Base-by-base conservation (phyloP, 257 asterid species). In the Paraleonurus japonicus region DNA sequence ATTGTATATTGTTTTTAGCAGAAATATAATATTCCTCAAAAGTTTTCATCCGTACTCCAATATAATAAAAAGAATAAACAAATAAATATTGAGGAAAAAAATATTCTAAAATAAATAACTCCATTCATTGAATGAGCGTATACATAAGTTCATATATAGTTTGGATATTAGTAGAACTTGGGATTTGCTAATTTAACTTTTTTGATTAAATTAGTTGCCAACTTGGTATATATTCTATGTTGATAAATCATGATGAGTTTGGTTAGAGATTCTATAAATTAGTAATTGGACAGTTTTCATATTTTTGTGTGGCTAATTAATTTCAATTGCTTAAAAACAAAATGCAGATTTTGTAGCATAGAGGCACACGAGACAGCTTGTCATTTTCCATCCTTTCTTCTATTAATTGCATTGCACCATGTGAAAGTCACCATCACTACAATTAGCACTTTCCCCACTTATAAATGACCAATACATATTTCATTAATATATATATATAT, bases 341-440 rank as follows among this genome's bases (percentile, higher is more conserved):
- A 75, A 61, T 61, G 11, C 26, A 78, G 82, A 74, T 74, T 70
- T 61, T 70, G 67, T 50, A 19, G 63, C 70, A 63, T 26, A 50
- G 4, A 50, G 22, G 69, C 43, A 72, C 69, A 59, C 47, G 37
- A 62, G 65, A 73, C 75, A 59, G 62, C 61, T 70, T 70, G 80
- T 81, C 82, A 77, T 55, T 81, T 74, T 71, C 70, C 69, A 61
- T 58, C 65, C 72, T 54, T 69, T 0, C 57, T 66, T 66, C 57
- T 27, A 43, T 23, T 54, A 59, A 26, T 62, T 69, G 62, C 57
- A 33, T 79, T 77, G 63, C 67, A 67, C 75, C 88, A 79, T 82
- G 86, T 84, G 88, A 74, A 32, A 48, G 77, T 82, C 87, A 75
- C 81, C 75, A 75, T 82, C 86, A 64, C 73, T 73, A 15, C 82